These are phyloP conservation scores for Crucihimalaya himalaica DNA, from an alignment of 345 rosid species.

Conservation along the genomic window DNA sequence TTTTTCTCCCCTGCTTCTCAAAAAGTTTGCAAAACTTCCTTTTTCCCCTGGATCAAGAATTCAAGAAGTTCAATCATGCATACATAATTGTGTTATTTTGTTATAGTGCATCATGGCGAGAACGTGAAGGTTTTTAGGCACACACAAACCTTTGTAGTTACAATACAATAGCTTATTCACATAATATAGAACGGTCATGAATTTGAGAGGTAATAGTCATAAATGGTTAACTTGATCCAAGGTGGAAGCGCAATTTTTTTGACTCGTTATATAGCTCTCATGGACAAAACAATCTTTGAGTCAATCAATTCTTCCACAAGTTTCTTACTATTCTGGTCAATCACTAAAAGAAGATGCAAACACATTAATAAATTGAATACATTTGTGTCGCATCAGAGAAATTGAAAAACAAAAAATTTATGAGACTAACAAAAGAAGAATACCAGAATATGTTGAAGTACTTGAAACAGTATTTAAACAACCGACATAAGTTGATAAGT, in stretches of 20 bases:
- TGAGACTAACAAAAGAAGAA: constrained; percentile 1
- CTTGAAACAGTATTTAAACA: constrained; percentile 86
- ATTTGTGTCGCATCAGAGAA: too few relatives aligned
- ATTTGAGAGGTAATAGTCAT: background rate
- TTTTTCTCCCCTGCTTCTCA: too few relatives aligned
- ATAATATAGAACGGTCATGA: background rate
- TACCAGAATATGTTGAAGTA: constrained; percentile 95
- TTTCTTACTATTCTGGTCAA: constrained; percentile 77
- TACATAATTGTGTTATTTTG: too few relatives aligned
- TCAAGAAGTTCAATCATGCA: too few relatives aligned
- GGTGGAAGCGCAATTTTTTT: constrained; percentile 79
- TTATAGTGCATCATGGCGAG: constrained; percentile 1
- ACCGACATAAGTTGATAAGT: constrained; percentile 77
- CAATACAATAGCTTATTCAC: background rate
- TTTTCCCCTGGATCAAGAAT: too few relatives aligned
- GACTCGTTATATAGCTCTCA: constrained; percentile 98
- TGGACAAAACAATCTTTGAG: constrained; percentile 79
- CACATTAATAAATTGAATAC: background rate
- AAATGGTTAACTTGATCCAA: constrained; percentile 65
- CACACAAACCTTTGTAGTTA: background rate
- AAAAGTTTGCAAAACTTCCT: too few relatives aligned
- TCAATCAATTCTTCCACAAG: constrained; percentile 92
- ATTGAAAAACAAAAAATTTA: too few relatives aligned
- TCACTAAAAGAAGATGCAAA: constrained; percentile 51
- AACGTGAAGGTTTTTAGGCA: background rate